Base-by-base conservation (phyloP, 495 filamentous ascomycete genomes). In the Penicillium cinerascens region DNA sequence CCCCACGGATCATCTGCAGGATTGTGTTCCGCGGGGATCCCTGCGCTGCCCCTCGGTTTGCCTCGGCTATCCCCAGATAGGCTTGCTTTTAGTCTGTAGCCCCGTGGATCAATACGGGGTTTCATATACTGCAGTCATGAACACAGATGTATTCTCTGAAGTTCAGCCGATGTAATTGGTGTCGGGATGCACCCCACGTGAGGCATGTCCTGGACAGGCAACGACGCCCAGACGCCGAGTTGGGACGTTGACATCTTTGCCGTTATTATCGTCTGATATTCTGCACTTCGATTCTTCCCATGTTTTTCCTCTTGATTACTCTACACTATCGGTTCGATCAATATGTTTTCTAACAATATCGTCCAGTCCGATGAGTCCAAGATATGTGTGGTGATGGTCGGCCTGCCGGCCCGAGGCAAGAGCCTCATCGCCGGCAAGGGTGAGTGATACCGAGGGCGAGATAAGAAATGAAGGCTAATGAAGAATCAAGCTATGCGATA, bases 381-480 rank as follows among this genome's bases (percentile, higher is more conserved):
- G 64, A 95, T 98, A 69, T 96, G 91, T 62, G 92, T 98, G n/a
- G 88, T 97, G 48, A 97, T 98, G 93, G 93, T 98, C 42, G 93
- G 93, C 38, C 77, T 98, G 54, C 93, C 93, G 37, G 93, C 93
- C 49, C 80, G 93, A 47, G 93, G 93, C 63, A 98, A 98, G 79
- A 93, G 88, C 71, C 85, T 96, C 61, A 97, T 98, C 63, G 92
- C 93, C 33, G 89, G 93, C 61, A 97, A 96, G 78, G 92, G 93
- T 96, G 77, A 59, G 76, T 64, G 13, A 13, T 4, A 7, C 36
- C 11, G 4, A 21, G 11, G 20, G 23, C 47, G 40, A 23, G 9
- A 10, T 6, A 2, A 18, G 18, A 35, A 43, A 20, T 23, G 41
- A 20, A 16, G 13, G n/a, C 26, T 49, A 16, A 49, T 8, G 18